A percentile compares a stretch with the other conserved stretches of the same genome.
These are phyloP conservation scores for Leishmania turanica DNA, from an alignment of 208 protist genomes.

Conservation along the genomic window DNA sequence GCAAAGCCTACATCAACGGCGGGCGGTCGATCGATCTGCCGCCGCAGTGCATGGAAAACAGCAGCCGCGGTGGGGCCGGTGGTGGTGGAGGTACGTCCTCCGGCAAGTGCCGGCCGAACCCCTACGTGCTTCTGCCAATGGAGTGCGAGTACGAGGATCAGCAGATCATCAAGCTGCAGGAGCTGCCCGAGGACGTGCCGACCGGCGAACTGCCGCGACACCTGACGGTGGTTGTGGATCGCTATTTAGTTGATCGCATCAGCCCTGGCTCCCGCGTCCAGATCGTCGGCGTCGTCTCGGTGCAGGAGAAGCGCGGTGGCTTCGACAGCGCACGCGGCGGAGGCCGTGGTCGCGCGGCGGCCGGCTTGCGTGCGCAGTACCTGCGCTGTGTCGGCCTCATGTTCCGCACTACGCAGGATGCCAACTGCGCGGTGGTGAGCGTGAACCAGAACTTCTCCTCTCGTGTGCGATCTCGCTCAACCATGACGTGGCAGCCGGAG, in stretches of 20 bases:
- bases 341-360: conserved; percentile 48
- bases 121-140: conserved; percentile 93
- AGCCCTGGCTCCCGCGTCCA: conserved; percentile 98
- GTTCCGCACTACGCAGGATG: conserved; percentile 48
- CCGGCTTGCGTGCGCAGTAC: conserved; percentile 90
- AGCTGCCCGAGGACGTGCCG: conserved; percentile 94
- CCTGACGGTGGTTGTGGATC: conserved; percentile 88
- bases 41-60: conserved; percentile 88
- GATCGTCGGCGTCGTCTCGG: conserved; percentile 88
- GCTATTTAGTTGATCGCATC: conserved; percentile 92
- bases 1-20: conserved; percentile 83
- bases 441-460: conserved; percentile 92
- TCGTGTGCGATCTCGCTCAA: conserved; percentile 76
- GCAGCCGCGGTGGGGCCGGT: conserved; percentile 37
- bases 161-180: conserved; percentile 95
- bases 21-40: conserved; percentile 81
- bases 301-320: conserved; percentile 80
- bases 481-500: conserved; percentile 83
- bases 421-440: conserved; percentile 56
- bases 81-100: conserved; percentile 17
- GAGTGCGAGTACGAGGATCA: conserved; percentile 94
- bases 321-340: conserved; percentile 40
- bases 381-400: conserved; percentile 90
- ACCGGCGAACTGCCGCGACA: conserved; percentile 94
- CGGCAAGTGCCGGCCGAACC: conserved; percentile 89